These are phyloP conservation scores for Aspergillus haitiensis DNA, from an alignment of 495 filamentous ascomycete species.

Conservation along the genomic window DNA sequence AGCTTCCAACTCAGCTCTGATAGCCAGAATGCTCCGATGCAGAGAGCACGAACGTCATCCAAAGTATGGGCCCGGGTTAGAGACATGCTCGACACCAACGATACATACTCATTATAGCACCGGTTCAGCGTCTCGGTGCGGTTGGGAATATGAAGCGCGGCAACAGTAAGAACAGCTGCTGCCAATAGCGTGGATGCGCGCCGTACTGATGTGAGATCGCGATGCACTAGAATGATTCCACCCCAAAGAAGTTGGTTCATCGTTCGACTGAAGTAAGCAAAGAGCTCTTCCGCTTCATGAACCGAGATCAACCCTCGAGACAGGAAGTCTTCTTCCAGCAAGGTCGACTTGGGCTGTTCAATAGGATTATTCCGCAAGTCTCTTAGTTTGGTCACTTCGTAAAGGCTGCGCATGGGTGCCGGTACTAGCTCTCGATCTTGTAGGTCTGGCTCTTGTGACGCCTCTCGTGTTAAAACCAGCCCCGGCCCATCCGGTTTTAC, in stretches of 20 bases:
- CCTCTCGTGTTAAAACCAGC: conserved; percentile 48
- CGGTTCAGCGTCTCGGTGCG: conserved; percentile 51
- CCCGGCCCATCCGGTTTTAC: conserved; percentile 35
- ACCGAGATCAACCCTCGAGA: conserved; percentile 48
- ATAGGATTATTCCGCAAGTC: conserved; percentile 49
- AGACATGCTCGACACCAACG: conserved; percentile 52
- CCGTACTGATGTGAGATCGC: conserved; percentile 49
- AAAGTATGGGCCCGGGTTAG: conserved; percentile 51
- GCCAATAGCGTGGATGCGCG: conserved; percentile 51
- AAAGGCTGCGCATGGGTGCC: conserved; percentile 60
- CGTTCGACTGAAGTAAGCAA: conserved; percentile 54
- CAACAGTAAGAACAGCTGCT: conserved; percentile 53
- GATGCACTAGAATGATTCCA: conserved; percentile 54
- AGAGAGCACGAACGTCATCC: conserved; percentile 55
- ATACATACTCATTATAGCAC: conserved; percentile 54
- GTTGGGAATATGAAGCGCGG: conserved; percentile 53
- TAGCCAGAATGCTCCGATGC: conserved; percentile 55
- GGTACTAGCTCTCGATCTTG: conserved; percentile 51
- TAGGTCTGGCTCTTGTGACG: conserved; percentile 52
- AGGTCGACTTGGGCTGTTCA: conserved; percentile 46
- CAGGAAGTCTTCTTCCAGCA: conserved; percentile 55
- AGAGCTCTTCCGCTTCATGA: conserved; percentile 52
- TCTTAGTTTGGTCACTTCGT: conserved; percentile 59
- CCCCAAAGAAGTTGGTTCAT: conserved; percentile 59
- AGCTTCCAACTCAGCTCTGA: conserved; percentile 56